These are phyloP conservation scores for Lophiostoma macrostomum DNA, from an alignment of 495 filamentous ascomycete species.

Conservation along the genomic window DNA sequence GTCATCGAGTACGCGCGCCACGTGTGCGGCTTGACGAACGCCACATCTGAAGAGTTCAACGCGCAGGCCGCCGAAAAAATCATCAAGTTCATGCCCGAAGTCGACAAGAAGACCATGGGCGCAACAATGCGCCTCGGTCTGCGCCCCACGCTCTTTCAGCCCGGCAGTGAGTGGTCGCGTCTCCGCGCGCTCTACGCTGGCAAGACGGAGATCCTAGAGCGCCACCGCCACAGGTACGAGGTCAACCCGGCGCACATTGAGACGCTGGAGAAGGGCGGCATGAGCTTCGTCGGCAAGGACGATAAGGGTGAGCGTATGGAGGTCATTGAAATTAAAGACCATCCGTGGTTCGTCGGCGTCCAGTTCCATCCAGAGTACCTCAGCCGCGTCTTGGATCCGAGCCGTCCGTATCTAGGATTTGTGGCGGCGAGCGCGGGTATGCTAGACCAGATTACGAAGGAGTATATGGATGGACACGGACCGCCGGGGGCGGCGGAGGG, in stretches of 20 bases:
- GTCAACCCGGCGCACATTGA: conserved; percentile 68
- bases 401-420: conserved; percentile 79
- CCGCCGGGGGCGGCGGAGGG: conserved; percentile 9
- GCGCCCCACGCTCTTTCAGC: conserved; percentile 71
- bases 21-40: conserved; percentile 58
- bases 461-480: conserved; percentile 5
- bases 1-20: conserved; percentile 86
- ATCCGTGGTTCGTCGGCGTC: conserved; percentile 87
- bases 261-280: conserved; percentile 53
- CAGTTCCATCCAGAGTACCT: conserved; percentile 89
- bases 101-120: conserved; percentile 68
- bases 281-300: conserved; percentile 76
- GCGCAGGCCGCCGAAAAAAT: conserved; percentile 53
- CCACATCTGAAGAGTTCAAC: conserved; percentile 63
- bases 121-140: conserved; percentile 91
- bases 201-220: conserved; percentile 50
- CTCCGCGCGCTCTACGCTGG: conserved; percentile 72
- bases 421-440: conserved; percentile 61
- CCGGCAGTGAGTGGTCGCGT: conserved; percentile 73
- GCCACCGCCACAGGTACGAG: conserved; percentile 74
- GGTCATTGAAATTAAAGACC: conserved; percentile 81
- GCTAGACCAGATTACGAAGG: conserved; percentile 25
- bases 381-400: conserved; percentile 67
- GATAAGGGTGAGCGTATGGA: conserved; percentile 84
- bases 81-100: conserved; percentile 91